phyloP scores from a whole-genome alignment of 805 yeast species.

The Komagataella kurtzmanii region DNA sequence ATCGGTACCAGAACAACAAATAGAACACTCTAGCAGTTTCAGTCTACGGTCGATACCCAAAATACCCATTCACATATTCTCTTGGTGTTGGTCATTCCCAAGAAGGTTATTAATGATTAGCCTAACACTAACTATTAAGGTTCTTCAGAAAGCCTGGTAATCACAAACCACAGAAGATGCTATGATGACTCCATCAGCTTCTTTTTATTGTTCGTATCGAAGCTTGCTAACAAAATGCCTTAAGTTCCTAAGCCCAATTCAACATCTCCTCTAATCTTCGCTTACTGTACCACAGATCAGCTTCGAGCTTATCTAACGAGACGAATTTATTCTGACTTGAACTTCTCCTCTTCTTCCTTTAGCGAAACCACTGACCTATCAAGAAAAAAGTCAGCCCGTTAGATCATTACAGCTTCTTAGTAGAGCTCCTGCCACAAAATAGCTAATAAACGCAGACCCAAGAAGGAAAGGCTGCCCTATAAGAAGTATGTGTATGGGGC shows the following conservation, averaged over 20 bases:
- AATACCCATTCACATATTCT: neutral
- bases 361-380: neutral
- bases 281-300: neutral
- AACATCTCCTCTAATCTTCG: neutral
- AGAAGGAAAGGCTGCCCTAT: slow-evolving; percentile 60
- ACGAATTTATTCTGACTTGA: neutral
- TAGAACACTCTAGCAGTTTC: neutral
- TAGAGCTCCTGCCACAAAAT: slow-evolving; percentile 19
- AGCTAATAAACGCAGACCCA: slow-evolving; percentile 84
- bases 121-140: neutral
- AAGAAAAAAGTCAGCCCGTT: neutral
- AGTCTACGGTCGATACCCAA: neutral
- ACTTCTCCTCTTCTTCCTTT: neutral
- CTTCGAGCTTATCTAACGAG: neutral
- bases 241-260: neutral
- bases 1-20: neutral
- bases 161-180: neutral
- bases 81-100: neutral
- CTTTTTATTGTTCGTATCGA: neutral
- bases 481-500: slow-evolving; percentile 54
- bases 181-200: neutral
- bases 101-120: neutral
- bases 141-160: neutral
- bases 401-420: neutral
- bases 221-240: neutral